These are phyloP conservation scores for Cryphonectria carpinicola DNA, from an alignment of 2,329 filamentous ascomycete species.

Conservation along the genomic window DNA sequence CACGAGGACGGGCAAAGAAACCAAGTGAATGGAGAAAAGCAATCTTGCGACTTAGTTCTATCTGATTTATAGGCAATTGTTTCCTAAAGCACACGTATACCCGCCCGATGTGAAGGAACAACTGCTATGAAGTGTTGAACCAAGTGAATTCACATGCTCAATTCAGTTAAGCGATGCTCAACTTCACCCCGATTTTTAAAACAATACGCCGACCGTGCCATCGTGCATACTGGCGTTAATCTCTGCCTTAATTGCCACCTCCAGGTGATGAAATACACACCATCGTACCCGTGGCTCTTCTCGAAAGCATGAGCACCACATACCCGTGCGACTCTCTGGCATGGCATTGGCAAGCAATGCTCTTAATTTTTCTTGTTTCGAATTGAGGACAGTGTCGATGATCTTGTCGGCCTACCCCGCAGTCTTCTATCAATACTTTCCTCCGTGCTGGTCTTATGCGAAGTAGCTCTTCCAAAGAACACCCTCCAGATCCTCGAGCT, in stretches of 20 bases:
- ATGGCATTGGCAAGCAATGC: not conserved
- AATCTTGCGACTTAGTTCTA: not conserved
- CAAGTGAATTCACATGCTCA: not conserved
- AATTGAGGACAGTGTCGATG: not conserved
- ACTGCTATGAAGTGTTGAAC: not conserved
- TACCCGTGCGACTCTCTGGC: not conserved
- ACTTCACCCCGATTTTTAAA: not conserved
- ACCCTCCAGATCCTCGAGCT: constrained; percentile 92
- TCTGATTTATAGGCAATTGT: not conserved
- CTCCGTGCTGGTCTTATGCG: constrained; percentile 59
- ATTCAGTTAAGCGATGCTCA: not conserved
- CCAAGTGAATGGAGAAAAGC: not conserved
- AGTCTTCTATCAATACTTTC: not conserved
- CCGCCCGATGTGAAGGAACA: not conserved
- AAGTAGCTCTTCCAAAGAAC: constrained; percentile 99
- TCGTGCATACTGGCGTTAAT: not conserved
- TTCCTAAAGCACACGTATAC: not conserved
- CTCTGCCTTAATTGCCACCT: not conserved
- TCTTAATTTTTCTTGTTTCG: not conserved
- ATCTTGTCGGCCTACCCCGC: not conserved
- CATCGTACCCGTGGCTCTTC: not conserved
- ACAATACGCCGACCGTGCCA: not conserved
- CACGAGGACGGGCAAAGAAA: not conserved
- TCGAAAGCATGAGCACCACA: not conserved
- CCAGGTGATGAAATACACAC: not conserved